Percentiles rank a stretch among this genome's conserved stretches.
These are phyloP conservation scores for Boletus rubroflammeus DNA, from an alignment of 768 basidiomycete species.

Conservation along the genomic window DNA sequence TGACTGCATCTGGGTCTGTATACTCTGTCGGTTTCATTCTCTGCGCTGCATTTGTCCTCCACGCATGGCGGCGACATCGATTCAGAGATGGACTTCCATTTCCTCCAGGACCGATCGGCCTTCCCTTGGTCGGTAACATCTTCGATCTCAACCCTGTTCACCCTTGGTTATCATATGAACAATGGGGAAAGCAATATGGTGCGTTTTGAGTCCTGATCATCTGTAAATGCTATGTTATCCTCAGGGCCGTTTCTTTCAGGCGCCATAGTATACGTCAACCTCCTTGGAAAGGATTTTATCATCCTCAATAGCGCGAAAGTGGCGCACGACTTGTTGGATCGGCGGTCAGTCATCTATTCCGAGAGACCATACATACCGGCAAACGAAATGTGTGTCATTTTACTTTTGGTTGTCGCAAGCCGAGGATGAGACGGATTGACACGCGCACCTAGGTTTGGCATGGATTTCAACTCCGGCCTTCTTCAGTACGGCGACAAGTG, in stretches of 20 bases:
- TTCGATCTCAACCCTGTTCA: conserved; percentile 18
- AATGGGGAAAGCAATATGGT: conserved; percentile 35
- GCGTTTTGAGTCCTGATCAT: neutral
- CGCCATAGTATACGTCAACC: conserved; percentile 23
- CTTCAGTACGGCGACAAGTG: conserved; percentile 29
- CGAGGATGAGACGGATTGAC: neutral
- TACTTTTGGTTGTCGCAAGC: neutral
- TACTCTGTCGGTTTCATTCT: conserved; percentile 7
- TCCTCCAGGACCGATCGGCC: conserved; percentile 50
- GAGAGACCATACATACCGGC: conserved; percentile 23
- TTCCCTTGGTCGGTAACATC: conserved; percentile 32
- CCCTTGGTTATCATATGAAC: conserved; percentile 34
- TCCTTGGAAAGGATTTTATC: conserved; percentile 28
- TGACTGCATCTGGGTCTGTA: neutral
- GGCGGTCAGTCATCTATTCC: conserved; percentile 27
- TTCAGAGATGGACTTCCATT: conserved; percentile 29
- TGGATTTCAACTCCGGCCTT: conserved; percentile 30
- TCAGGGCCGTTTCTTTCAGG: conserved; percentile 8
- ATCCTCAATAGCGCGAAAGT: conserved; percentile 22
- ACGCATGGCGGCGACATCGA: conserved; percentile 12
- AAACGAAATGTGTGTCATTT: conserved; percentile 18
- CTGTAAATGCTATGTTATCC: no score
- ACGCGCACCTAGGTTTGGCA: conserved; percentile 22
- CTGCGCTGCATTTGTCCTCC: conserved; percentile 2
- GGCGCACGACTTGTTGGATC: conserved; percentile 25